Base-by-base conservation (phyloP, 2,329 filamentous ascomycete genomes). In the Monilinia aucupariae region DNA sequence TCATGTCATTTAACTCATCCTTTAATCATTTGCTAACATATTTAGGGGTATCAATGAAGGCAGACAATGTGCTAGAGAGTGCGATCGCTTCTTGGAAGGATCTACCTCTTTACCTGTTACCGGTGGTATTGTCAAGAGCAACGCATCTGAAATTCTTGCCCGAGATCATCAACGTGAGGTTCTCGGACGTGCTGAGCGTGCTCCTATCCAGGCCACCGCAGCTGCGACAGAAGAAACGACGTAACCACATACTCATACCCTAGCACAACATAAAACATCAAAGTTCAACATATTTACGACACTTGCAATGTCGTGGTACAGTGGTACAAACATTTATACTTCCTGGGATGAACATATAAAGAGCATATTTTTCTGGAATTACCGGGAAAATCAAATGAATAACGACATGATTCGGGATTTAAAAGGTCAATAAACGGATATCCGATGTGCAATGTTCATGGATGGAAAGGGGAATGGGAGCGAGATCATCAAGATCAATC, bases 11-110 rank as follows among this genome's bases (percentile, higher is more conserved):
- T 8, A 45, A 9, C 39, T 27, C 50, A 58, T 5, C 27, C 5
- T 22, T 34, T 8, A 20, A 32, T 47, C 25, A 48, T n/a, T 25
- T 65, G 64, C 77, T 80, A 76, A 80, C 70, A 67, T 30, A 56
- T 39, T 56, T 59, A 89, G 87, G 89, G 93, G 92, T 75, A 97
- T 97, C 81, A 97, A 97, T 75, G 93, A 97, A 79, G 93, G 93
- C 72, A 90, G 93, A 71, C 90, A 94, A 80, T 88, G 89, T 71
- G 93, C 93, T 72, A 89, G 93, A 66, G 92, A 97, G 76, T 89
- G 97, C 63, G 93, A 97, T 76, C 77, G 91, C 59, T 96, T 85
- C 81, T 87, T 97, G 51, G 90, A 90, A 76, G 85, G 88, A 67
- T 84, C 85, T 73, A 92, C 90, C 64, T 84, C 84, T 73, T 83